These are phyloP conservation scores for Aspergillus niger DNA, from an alignment of 2,329 filamentous ascomycete species.

Conservation along the genomic window DNA sequence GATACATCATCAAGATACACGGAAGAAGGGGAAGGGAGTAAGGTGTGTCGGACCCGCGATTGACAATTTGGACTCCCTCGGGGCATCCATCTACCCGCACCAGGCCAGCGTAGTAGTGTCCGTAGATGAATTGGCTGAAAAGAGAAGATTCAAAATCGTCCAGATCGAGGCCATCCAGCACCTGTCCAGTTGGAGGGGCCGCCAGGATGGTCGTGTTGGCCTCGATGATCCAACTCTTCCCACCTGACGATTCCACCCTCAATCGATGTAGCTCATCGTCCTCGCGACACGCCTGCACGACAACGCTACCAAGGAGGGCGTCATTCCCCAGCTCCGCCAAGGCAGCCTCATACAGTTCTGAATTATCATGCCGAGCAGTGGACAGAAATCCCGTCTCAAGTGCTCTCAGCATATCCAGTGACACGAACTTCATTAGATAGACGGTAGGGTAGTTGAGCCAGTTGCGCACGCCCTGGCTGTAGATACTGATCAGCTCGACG, in stretches of 20 bases:
- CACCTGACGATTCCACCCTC: slow-evolving; percentile 27
- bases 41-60: slow-evolving; percentile 10
- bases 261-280: slow-evolving; percentile 29
- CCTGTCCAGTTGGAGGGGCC: slow-evolving; percentile 38
- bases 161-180: slow-evolving; percentile 36
- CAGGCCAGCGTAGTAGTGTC: slow-evolving; percentile 35
- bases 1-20: slow-evolving; percentile 4
- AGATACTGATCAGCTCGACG: slow-evolving; percentile 22
- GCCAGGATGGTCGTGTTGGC: slow-evolving; percentile 42
- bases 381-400: slow-evolving; percentile 33
- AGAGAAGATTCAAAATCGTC: slow-evolving; percentile 32
- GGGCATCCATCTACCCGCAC: slow-evolving; percentile 31
- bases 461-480: slow-evolving; percentile 23
- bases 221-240: slow-evolving; percentile 29
- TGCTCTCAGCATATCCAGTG: slow-evolving; percentile 34
- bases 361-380: slow-evolving; percentile 43
- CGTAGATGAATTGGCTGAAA: slow-evolving; percentile 33
- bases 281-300: slow-evolving; percentile 34
- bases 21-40: slow-evolving; percentile 15
- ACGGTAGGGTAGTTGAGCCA: slow-evolving; percentile 24
- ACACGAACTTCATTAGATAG: slow-evolving; percentile 29
- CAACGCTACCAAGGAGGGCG: slow-evolving; percentile 41
- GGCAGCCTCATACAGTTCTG: slow-evolving; percentile 44
- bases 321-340: slow-evolving; percentile 38
- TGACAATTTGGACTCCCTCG: slow-evolving; percentile 1